These are phyloP conservation scores for Lasiodiplodia citricola DNA, from an alignment of 2,329 filamentous ascomycete genomes.

Conservation along the genomic window DNA sequence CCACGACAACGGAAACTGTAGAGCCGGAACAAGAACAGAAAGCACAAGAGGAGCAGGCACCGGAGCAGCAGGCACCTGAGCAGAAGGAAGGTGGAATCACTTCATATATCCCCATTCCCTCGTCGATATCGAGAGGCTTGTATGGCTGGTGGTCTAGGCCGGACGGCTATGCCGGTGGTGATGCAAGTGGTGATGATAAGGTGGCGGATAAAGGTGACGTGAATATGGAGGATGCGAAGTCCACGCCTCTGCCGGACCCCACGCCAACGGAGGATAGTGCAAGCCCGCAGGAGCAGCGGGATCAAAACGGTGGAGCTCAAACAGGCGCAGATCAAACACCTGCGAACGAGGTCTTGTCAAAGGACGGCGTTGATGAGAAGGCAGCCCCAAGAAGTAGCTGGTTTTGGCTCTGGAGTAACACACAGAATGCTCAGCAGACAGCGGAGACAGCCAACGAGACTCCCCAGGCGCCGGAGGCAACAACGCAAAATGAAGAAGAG, in stretches of 20 bases:
- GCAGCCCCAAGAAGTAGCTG: constrained; percentile 46
- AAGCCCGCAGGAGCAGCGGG: constrained; percentile 29
- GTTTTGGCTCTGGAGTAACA: constrained; percentile 57
- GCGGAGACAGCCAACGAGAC: constrained; percentile 21
- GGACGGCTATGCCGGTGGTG: constrained; percentile 50
- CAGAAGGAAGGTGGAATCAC: constrained; percentile 29
- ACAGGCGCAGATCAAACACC: background rate
- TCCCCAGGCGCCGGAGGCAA: background rate
- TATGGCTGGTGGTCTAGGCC: constrained; percentile 58
- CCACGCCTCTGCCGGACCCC: constrained; percentile 47
- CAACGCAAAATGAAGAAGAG: background rate
- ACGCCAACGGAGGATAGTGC: constrained; percentile 42
- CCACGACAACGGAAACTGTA: background rate
- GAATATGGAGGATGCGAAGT: constrained; percentile 44
- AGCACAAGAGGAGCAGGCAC: constrained; percentile 22
- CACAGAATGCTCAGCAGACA: constrained; percentile 48
- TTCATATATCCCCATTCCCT: constrained; percentile 25
- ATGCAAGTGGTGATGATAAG: constrained; percentile 36
- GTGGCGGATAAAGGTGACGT: constrained; percentile 32
- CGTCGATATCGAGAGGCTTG: constrained; percentile 42
- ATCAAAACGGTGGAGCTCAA: constrained; percentile 35
- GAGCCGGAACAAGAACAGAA: constrained; percentile 29
- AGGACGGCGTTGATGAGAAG: constrained; percentile 25
- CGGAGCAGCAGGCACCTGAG: constrained; percentile 16
- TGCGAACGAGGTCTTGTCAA: background rate